These are phyloP conservation scores for Melampsora americana DNA, from an alignment of 1,284 basidiomycete species.

Conservation along the genomic window DNA sequence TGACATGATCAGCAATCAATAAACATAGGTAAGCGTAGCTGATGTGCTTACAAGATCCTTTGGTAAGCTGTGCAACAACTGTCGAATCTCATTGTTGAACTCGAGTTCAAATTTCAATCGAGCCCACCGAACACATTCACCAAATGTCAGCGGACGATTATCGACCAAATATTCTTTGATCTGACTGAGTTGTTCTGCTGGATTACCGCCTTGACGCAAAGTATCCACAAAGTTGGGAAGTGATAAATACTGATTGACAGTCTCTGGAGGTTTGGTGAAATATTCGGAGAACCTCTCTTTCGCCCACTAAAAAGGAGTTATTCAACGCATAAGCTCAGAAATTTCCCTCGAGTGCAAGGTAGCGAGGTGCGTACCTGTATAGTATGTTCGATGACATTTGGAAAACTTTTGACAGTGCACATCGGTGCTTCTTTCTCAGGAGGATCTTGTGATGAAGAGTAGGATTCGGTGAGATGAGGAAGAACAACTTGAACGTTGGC, in stretches of 20 bases:
- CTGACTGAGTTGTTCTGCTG: conserved; percentile 84
- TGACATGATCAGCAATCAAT: not conserved
- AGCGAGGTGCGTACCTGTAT: conserved; percentile 58
- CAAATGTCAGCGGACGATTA: conserved; percentile 87
- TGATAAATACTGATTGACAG: conserved; percentile 93
- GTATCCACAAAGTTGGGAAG: conserved; percentile 94
- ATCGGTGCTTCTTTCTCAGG: conserved; percentile 97
- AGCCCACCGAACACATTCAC: conserved; percentile 97
- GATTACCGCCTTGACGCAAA: conserved; percentile 83
- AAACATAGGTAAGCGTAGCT: not conserved
- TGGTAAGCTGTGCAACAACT: conserved; percentile 88
- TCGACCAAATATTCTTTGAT: conserved; percentile 87
- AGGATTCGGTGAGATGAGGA: conserved; percentile 93
- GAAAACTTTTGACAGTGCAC: conserved; percentile 99
- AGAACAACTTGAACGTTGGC: conserved; percentile 96
- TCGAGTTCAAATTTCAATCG: conserved; percentile 91
- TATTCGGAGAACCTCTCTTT: conserved; percentile 86
- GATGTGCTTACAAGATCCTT: conserved; percentile 67
- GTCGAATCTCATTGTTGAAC: conserved; percentile 89
- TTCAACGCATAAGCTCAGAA: not conserved
- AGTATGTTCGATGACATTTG: conserved; percentile 97
- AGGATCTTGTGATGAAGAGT: conserved; percentile 96
- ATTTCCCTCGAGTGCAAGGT: not conserved
- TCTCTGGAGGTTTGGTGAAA: conserved; percentile 89
- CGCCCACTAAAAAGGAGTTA: conserved; percentile 70